Percentiles rank a stretch among this genome's conserved stretches.
These are phyloP conservation scores for Sporobolomyces pararoseus DNA, from an alignment of 768 basidiomycete genomes.

Conservation along the genomic window DNA sequence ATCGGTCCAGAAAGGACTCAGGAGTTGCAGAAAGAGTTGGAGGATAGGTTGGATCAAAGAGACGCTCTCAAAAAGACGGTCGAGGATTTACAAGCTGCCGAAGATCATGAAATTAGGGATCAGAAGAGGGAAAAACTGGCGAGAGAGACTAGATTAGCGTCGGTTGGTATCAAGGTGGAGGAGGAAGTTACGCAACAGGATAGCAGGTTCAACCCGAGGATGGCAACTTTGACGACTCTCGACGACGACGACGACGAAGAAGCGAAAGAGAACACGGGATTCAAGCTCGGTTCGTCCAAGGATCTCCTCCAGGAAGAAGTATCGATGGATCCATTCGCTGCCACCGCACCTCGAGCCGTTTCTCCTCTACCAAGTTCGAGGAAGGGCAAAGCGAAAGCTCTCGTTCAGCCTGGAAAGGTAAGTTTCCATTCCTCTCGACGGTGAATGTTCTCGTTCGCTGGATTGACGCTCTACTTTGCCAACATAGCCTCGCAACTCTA, in stretches of 20 bases:
- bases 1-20: background rate
- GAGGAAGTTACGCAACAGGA: background rate
- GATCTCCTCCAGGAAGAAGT: constrained; percentile 10
- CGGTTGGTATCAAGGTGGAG: constrained; percentile 7
- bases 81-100: constrained; percentile 13
- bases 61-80: constrained; percentile 23
- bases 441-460: background rate
- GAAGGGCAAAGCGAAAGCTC: constrained; percentile 33
- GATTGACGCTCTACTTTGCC: background rate
- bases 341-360: constrained; percentile 23
- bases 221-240: background rate
- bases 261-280: background rate
- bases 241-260: background rate
- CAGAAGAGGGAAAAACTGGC: background rate
- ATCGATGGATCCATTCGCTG: constrained; percentile 25
- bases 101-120: constrained; percentile 22
- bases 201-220: background rate
- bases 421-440: background rate
- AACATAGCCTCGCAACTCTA: constrained; percentile 2
- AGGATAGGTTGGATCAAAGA: constrained; percentile 13
- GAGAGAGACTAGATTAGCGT: constrained; percentile 11
- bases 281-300: constrained; percentile 24
- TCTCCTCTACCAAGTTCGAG: constrained; percentile 17
- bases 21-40: constrained; percentile 22
- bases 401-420: constrained; percentile 8